Evolutionary conservation across 371 early-diverging fungal genomes (phyloP), one percentile per base, ranked within the genome.

Genomic region (Mucor mucedo): DNA sequence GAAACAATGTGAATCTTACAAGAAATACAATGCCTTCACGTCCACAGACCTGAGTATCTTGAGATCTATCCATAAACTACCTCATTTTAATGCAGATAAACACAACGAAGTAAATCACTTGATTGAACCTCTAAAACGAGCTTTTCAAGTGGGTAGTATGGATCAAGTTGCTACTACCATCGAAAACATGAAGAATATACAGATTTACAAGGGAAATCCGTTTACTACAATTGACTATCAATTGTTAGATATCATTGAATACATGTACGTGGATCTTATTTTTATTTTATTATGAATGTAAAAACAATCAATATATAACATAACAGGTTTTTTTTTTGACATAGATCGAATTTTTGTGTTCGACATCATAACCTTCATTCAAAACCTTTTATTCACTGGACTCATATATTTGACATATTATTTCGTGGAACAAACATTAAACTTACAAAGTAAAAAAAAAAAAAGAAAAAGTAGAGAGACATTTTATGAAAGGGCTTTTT

Each of bases 381-480:
- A 4, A 27, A 35, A 2, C 45, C 47, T 9, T 47, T 55, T 29
- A 35, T 5, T 14, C 44, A 62, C 33, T 62, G 62, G 62, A 30
- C 27, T 5, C 16, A 35, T 29, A 47, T 62, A 5, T 55, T 62
- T 16, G 55, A 54, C 28, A 55, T 62, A 16, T 47, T 62, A 8
- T 62, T 62, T 47, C 44, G 62, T 16, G 62, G 62, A 13, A 62
- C 55, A 33, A 54, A 62, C n/a, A 27, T 62, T 9, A 55, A 62
- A 44, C 27, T 62, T n/a, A 29, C 62, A 33, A 55, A 55, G 62
- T 55, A 55, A 47, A 40, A 32, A 29, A 3, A 21, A 21, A 21
- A 1, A 21, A 21, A 21, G n/a, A 21, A 21, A 21, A 21, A 21
- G 21, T 21, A 21, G 21, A 21, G 21, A 21, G 21, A 21, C 21